phyloP scores from a whole-genome alignment of 176 grass and related monocot species.

The Avena insularis region DNA sequence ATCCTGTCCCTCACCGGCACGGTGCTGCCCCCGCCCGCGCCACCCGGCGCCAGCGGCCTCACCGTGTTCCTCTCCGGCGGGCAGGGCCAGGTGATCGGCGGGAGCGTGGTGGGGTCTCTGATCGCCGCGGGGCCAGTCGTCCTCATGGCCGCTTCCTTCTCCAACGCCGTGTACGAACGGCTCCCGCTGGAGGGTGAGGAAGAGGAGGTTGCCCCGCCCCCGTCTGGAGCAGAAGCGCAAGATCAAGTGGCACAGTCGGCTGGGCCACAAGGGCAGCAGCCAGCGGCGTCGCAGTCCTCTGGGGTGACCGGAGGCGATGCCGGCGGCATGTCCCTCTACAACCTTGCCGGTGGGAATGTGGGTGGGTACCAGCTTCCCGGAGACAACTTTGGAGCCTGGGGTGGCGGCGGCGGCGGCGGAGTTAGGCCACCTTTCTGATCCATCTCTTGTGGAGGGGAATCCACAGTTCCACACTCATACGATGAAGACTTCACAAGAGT shows the following conservation, averaged over 20 bases:
- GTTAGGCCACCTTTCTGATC: slow-evolving; percentile 80
- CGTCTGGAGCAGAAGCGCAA: slow-evolving; percentile 40
- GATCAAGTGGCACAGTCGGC: slow-evolving; percentile 53
- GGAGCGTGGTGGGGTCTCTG: slow-evolving; percentile 77
- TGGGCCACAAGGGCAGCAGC: slow-evolving; percentile 59
- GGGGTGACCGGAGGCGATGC: slow-evolving; percentile 75
- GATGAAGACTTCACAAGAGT: slow-evolving; percentile 24
- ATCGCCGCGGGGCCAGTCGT: slow-evolving; percentile 86
- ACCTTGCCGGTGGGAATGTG: slow-evolving; percentile 74
- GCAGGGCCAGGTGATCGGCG: slow-evolving; percentile 92
- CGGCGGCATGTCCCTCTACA: slow-evolving; percentile 83
- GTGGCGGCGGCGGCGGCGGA: slow-evolving; percentile 56
- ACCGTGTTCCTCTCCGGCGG: slow-evolving; percentile 86
- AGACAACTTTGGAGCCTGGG: slow-evolving; percentile 71
- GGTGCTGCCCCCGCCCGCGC: slow-evolving; percentile 83
- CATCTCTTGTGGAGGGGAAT: not conserved
- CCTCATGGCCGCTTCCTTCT: slow-evolving; percentile 90
- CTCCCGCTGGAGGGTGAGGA: slow-evolving; percentile 76
- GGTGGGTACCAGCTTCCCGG: slow-evolving; percentile 76
- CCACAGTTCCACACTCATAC: not conserved
- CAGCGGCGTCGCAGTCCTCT: slow-evolving; percentile 77
- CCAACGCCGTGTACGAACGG: slow-evolving; percentile 92
- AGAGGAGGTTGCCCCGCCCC: slow-evolving; percentile 52
- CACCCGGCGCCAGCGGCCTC: slow-evolving; percentile 75
- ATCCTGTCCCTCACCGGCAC: slow-evolving; percentile 95